Evolutionary conservation across 495 filamentous ascomycete species (phyloP).

Genomic region (Hyphodiscus hymeniophilus): DNA sequence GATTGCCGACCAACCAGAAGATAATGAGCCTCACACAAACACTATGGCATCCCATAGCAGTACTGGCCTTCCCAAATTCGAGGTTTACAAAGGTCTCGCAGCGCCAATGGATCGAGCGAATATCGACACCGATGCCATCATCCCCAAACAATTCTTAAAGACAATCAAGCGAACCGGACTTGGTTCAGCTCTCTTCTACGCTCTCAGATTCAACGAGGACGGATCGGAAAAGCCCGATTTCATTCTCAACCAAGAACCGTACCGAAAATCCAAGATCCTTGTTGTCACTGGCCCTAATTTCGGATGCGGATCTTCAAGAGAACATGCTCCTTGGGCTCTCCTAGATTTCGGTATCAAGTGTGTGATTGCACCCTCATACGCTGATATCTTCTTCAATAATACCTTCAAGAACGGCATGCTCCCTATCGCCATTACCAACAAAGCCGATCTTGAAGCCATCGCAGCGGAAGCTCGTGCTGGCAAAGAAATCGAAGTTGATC

Average conservation of each 20-base stretch:
- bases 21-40: slow-evolving; percentile 50
- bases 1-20: slow-evolving; percentile 68
- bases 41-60: slow-evolving; percentile 46
- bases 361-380: slow-evolving; percentile 86
- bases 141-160: slow-evolving; percentile 98
- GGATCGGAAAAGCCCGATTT: slow-evolving; percentile 72
- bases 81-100: slow-evolving; percentile 72
- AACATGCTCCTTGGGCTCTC: slow-evolving; percentile 96
- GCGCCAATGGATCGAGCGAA: slow-evolving; percentile 84
- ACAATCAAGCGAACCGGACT: slow-evolving; percentile 98
- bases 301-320: slow-evolving; percentile 86
- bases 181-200: slow-evolving; percentile 78
- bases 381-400: slow-evolving; percentile 99
- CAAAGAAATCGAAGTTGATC: slow-evolving; percentile 83
- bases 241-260: slow-evolving; percentile 84
- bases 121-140: slow-evolving; percentile 96
- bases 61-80: slow-evolving; percentile 74
- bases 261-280: slow-evolving; percentile 78
- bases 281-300: slow-evolving; percentile 94
- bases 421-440: slow-evolving; percentile 66
- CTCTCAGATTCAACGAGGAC: slow-evolving; percentile 65
- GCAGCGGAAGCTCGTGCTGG: slow-evolving; percentile 76
- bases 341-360: slow-evolving; percentile 94
- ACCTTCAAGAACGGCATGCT: slow-evolving; percentile 99
- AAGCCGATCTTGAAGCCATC: slow-evolving; percentile 57